These are phyloP conservation scores for Neopestalotiopsis clavispora DNA, from an alignment of 2,329 filamentous ascomycete species.

Conservation along the genomic window DNA sequence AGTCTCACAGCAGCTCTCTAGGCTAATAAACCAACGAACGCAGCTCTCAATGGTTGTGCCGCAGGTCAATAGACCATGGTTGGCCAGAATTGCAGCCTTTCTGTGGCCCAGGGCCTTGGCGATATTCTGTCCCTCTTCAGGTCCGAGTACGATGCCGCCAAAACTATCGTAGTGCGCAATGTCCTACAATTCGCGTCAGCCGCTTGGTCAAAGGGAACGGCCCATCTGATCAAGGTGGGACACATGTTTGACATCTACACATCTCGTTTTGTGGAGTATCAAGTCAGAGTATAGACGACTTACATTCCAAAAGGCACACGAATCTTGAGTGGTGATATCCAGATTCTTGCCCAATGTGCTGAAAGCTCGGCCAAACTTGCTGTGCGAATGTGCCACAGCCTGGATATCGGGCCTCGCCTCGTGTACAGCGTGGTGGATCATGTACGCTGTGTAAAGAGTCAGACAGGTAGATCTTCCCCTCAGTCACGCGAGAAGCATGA, in stretches of 20 bases:
- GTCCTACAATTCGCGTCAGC: conserved; percentile 26
- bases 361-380: conserved; percentile 61
- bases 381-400: conserved; percentile 60
- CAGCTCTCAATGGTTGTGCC: conserved; percentile 54
- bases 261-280: neutral
- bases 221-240: neutral
- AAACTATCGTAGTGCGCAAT: conserved; percentile 51
- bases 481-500: neutral
- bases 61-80: conserved; percentile 59
- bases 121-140: conserved; percentile 55
- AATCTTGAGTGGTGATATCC: conserved; percentile 70
- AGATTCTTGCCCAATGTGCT: conserved; percentile 64
- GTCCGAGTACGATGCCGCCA: conserved; percentile 56
- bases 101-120: conserved; percentile 50
- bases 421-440: conserved; percentile 60
- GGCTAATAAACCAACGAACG: conserved; percentile 58
- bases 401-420: conserved; percentile 57
- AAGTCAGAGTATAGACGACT: neutral
- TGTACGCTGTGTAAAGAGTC: conserved; percentile 39
- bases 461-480: neutral
- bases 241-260: neutral
- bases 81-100: conserved; percentile 59
- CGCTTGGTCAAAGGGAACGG: neutral
- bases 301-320: conserved; percentile 61
- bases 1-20: conserved; percentile 53